Base-by-base conservation (phyloP, 192 early-diverging fungal species). In the Backusella westeae region DNA sequence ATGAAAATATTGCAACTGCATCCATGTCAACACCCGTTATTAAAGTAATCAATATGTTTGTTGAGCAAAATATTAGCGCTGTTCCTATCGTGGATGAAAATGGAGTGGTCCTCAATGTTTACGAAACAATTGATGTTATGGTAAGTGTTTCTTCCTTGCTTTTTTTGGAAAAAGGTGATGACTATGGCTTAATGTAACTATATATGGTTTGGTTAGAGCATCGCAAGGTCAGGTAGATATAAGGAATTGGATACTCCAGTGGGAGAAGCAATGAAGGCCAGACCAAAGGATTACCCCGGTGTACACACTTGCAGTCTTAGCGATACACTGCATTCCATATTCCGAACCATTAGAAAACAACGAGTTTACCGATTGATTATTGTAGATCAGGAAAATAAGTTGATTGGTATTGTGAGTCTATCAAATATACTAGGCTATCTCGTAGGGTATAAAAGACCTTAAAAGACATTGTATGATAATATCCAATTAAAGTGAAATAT, bases 91-190 rank as follows among this genome's bases (percentile, higher is more conserved):
- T 98, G 15, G 96, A 97, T 84, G 91, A 96, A 44, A 79, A 92
- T 49, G 89, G 91, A 89, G 80, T 73, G 4, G 96, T 98, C 36
- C 75, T 98, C 44, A 96, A 99, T 81, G 97, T 98, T 38, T 99
- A 96, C 87, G 97, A 97, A 79, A 96, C 96, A 66, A 95, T 94
- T 19, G 97, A 99, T 89, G 94, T 98, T 17, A 93, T 99, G 88
- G 92, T 98, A 85, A 71, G 84, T 34, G 42, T 21, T n/a, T 65
- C 53, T 21, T n/a, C 17, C 15, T 49, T 49, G n/a, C 42, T 44
- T 23, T 68, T 19, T 44, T 23, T 23, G 23, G 34, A 73, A 23
- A 63, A 36, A 5, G 34, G 39, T 26, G 14, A 34, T 41, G n/a
- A 68, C 12, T 0, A 32, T 32, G n/a, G 21, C 21, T 10, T 23